phyloP scores from a whole-genome alignment of 768 basidiomycete genomes.

The Pisolithus sp. region DNA sequence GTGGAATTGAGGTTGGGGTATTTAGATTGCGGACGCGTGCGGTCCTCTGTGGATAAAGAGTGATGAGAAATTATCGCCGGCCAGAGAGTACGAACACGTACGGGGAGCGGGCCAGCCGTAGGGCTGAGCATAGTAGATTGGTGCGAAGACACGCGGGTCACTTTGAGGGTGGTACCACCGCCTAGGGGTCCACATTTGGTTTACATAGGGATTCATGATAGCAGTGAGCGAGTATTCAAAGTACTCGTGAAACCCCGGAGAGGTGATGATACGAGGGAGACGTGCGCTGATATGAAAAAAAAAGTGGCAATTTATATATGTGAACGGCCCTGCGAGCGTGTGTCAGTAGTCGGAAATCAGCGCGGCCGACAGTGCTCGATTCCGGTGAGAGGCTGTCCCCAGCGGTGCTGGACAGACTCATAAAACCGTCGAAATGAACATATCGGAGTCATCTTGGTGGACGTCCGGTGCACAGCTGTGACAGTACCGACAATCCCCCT shows the following conservation, averaged over 20 bases:
- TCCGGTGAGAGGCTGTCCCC: no score
- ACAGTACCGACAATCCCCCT: no score
- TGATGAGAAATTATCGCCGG: background rate
- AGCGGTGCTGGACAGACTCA: no score
- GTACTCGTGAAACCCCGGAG: background rate
- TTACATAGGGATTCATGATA: conserved; percentile 20
- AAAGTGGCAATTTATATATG: no score
- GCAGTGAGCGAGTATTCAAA: background rate
- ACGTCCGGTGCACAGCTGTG: no score
- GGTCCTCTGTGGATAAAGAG: conserved; percentile 12
- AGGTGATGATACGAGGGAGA: background rate
- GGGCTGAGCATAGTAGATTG: conserved; percentile 13
- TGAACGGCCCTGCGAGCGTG: no score
- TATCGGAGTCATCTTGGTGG: no score
- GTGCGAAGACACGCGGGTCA: conserved; percentile 26
- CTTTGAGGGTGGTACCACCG: conserved; percentile 21
- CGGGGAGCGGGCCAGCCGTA: conserved; percentile 13
- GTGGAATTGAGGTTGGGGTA: conserved; percentile 48
- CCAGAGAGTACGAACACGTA: conserved; percentile 3
- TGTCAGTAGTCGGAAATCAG: no score
- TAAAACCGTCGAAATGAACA: no score
- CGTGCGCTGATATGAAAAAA: background rate
- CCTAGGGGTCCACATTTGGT: conserved; percentile 4
- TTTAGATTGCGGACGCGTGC: conserved; percentile 25
- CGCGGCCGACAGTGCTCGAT: no score